Conservation (phyloP, 352 stramenopile genomes). For the Globisporangium uncinulatum region DNA sequence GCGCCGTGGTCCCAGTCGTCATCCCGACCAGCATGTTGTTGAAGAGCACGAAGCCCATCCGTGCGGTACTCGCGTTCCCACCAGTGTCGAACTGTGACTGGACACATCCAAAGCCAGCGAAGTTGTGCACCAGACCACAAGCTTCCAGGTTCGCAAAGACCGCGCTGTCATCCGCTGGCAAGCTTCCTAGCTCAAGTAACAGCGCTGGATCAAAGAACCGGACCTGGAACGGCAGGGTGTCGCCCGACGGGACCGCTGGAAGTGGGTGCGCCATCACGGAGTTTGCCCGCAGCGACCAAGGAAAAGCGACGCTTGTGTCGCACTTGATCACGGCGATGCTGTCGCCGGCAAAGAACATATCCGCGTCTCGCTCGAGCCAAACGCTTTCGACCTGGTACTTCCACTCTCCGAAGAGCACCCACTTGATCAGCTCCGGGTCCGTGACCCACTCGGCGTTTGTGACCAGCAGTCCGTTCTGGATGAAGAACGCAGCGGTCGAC, state of each 20-base stretch:
- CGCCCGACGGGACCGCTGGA: not conserved
- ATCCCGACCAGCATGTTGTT: not conserved
- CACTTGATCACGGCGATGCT: not conserved
- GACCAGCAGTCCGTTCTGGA: not conserved
- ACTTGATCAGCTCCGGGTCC: not conserved
- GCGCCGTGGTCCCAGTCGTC: not conserved
- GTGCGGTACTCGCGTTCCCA: not conserved
- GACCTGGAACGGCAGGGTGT: not conserved
- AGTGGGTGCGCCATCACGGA: not conserved
- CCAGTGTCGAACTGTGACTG: not conserved
- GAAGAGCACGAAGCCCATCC: constrained; percentile 5
- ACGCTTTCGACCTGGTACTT: not conserved
- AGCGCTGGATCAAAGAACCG: constrained; percentile 3
- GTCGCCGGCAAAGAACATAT: not conserved
- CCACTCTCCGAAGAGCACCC: constrained; percentile 2
- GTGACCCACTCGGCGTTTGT: not conserved
- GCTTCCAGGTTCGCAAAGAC: not conserved
- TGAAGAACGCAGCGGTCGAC: not conserved
- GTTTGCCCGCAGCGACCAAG: too few species aligned
- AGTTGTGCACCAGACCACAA: not conserved
- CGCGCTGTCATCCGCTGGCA: not conserved
- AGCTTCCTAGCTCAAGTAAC: not conserved
- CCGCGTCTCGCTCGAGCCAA: not conserved
- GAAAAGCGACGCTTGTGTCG: not conserved
- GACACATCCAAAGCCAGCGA: not conserved